Conservation (phyloP, 1,284 basidiomycete genomes). For the Anthracocystis setariae region DNA sequence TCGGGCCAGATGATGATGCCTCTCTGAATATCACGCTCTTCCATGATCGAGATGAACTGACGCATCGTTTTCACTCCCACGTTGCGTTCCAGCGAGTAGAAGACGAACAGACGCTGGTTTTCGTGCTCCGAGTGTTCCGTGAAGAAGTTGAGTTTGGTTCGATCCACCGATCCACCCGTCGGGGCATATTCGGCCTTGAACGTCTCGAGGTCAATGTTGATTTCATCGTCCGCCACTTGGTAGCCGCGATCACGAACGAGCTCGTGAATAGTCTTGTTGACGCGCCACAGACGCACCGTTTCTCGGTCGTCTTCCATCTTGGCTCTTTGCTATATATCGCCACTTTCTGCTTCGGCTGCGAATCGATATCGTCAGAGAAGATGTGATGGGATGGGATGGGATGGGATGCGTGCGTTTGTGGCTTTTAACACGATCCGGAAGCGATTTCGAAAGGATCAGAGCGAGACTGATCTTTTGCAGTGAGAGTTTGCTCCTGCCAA, state of each 20-base stretch:
- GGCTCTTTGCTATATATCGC: background rate
- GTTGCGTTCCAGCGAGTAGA: conserved; percentile 74
- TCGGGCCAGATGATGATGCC: conserved; percentile 96
- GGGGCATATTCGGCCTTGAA: conserved; percentile 73
- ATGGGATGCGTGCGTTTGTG: background rate
- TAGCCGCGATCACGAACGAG: conserved; percentile 88
- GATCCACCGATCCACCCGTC: conserved; percentile 69
- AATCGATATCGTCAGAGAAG: no score
- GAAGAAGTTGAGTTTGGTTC: conserved; percentile 65
- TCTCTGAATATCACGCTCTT: conserved; percentile 79
- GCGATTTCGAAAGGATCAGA: no score
- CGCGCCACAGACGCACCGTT: conserved; percentile 85
- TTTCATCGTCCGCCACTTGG: conserved; percentile 88
- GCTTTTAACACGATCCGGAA: background rate
- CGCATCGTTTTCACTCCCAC: conserved; percentile 68
- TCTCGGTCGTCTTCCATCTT: conserved; percentile 69
- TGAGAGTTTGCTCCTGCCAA: background rate
- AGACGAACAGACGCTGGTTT: conserved; percentile 87
- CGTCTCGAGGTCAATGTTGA: conserved; percentile 80
- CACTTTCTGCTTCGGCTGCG: no score
- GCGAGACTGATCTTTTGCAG: no score
- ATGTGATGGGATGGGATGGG: no score
- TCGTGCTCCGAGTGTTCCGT: conserved; percentile 66
- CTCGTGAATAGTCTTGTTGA: conserved; percentile 96
- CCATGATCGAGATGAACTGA: conserved; percentile 64